Evolutionary conservation across 2,329 filamentous ascomycete species (phyloP).

Genomic region (Ophiostoma montium): DNA sequence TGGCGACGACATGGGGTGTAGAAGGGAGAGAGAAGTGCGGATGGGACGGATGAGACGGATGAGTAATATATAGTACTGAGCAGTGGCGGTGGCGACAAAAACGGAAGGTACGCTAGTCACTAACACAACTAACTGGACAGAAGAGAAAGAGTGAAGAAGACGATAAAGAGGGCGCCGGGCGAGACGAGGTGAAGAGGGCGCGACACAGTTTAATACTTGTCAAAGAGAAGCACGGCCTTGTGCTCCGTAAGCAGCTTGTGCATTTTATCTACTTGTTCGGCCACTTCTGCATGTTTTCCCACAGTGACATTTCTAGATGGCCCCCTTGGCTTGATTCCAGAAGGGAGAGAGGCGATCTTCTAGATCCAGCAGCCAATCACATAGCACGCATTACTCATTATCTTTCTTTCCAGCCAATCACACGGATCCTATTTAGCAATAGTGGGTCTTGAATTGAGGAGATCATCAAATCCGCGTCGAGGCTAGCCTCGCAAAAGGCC

Average conservation of each 20-base stretch:
- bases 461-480: slow-evolving; percentile 1
- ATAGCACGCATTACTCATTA: neutral
- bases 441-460: neutral
- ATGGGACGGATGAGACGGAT: neutral
- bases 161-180: no score
- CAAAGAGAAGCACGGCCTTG: no score
- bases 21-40: neutral
- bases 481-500: neutral
- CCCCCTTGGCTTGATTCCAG: neutral
- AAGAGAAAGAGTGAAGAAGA: neutral
- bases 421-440: neutral
- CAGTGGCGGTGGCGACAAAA: no score
- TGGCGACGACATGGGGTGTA: neutral
- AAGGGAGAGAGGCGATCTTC: slow-evolving; percentile 1
- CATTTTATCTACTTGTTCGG: no score
- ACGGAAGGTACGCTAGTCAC: slow-evolving; percentile 12
- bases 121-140: slow-evolving; percentile 3
- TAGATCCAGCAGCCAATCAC: neutral
- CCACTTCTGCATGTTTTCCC: no score
- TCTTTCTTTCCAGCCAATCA: neutral
- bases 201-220: no score
- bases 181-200: no score
- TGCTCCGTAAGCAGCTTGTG: no score
- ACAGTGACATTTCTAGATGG: no score
- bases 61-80: neutral